Evolutionary conservation across 306 rosid species (phyloP), one percentile per base, ranked within the genome.

Genomic region (Rosa chinensis): DNA sequence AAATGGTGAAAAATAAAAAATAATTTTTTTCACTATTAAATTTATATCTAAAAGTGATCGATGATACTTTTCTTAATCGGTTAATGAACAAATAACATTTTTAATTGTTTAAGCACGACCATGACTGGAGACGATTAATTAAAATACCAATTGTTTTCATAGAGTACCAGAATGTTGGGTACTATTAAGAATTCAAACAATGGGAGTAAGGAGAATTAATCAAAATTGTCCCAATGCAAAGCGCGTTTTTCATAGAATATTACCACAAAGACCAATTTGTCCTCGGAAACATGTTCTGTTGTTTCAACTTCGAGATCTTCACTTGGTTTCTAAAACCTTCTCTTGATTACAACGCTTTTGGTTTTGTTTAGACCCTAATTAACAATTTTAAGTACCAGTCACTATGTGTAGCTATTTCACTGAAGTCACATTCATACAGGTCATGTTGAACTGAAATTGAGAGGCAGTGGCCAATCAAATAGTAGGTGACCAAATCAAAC

Each of bases 401-500:
- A 25, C 18, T 61, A 58, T 9, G n/a, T 4, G 4, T 62, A 28
- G 20, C 14, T 13, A 17, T 25, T 28, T 55, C 49, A 74, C 21
- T 53, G 10, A 9, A 53, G 66, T 73, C 72, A 67, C 25, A 40
- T 67, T 40, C 10, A 18, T 17, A 16, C 17, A 18, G 16, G 49
- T 67, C 72, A 40, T 39, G 12, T 4, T 37, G 35, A 52, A 52
- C 20, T 13, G 6, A 18, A 73, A 49, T 28, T 40, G 73, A 77
- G 53, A 70, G 53, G 44, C 21, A 45, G 49, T 21, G 3, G 50
- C 49, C 77, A 40, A 81, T 70, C 74, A 45, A 77, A 28, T 6
- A 53, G 48, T 77, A 77, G 78, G 81, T 77, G 32, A 75, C 77
- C 74, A 73, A 79, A 73, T 70, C 74, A 37, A 72, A 63, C 2